Evolutionary conservation across 1,284 basidiomycete species (phyloP).

Genomic region (Trichosporon ovoides): DNA sequence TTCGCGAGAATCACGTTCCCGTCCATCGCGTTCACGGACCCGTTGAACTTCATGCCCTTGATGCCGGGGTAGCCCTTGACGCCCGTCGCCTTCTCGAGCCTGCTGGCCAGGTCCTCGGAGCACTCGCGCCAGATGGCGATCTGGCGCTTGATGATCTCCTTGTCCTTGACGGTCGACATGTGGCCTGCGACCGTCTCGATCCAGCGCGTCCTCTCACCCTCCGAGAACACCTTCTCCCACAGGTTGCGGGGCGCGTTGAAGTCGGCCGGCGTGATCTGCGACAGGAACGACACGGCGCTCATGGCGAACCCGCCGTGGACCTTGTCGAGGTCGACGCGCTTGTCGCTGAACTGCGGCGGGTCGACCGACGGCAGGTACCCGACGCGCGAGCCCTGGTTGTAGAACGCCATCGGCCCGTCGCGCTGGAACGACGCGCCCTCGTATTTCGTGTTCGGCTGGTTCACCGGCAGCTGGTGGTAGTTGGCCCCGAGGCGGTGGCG

Average conservation of each 20-base stretch:
- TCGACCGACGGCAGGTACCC: conserved; percentile 76
- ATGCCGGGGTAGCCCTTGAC: conserved; percentile 50
- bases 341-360: conserved; percentile 37
- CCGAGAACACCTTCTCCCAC: conserved; percentile 70
- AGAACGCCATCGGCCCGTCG: conserved; percentile 56
- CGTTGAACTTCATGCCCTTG: conserved; percentile 60
- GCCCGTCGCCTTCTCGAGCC: conserved; percentile 67
- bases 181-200: conserved; percentile 72
- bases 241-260: conserved; percentile 84
- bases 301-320: conserved; percentile 71
- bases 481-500: conserved; percentile 64
- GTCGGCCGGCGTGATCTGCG: conserved; percentile 72
- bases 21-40: conserved; percentile 30
- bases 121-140: conserved; percentile 76
- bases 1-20: not conserved
- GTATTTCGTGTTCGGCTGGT: conserved; percentile 61
- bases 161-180: conserved; percentile 61
- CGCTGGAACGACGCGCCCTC: conserved; percentile 71
- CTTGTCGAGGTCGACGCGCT: conserved; percentile 36
- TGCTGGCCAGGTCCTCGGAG: conserved; percentile 63
- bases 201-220: conserved; percentile 62
- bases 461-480: conserved; percentile 85
- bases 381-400: conserved; percentile 73
- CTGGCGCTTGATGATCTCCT: conserved; percentile 62
- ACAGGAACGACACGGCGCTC: conserved; percentile 66